Evolutionary conservation across 768 basidiomycete genomes (phyloP).

Genomic region (Tulasnella calospora): DNA sequence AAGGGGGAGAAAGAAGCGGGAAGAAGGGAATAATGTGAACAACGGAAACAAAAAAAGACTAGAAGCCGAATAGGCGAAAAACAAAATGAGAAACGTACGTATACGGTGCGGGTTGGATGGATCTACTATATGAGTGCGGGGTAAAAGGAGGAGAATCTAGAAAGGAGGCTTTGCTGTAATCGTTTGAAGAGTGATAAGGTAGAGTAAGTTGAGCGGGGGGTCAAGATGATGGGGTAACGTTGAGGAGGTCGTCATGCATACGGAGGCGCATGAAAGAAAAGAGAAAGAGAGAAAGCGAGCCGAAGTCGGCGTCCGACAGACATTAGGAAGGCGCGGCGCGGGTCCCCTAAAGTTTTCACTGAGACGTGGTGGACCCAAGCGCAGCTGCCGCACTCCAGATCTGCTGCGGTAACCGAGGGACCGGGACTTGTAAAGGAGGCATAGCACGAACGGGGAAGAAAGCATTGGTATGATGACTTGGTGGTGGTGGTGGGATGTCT

Average conservation of each 20-base stretch:
- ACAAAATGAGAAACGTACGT: neutral
- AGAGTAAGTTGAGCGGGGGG: neutral
- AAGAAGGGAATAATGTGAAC: constrained; percentile 7
- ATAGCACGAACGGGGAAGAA: constrained; percentile 11
- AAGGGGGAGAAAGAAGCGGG: neutral
- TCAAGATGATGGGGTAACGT: neutral
- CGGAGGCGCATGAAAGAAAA: neutral
- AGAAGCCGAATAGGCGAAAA: neutral
- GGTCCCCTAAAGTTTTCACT: neutral
- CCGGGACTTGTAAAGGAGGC: constrained; percentile 2
- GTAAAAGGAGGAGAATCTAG: neutral
- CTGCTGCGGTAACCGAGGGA: neutral
- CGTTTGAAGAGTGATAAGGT: neutral
- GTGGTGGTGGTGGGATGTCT: neutral
- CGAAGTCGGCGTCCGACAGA: neutral
- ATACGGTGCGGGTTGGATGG: neutral
- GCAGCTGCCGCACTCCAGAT: neutral
- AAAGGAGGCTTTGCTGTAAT: neutral
- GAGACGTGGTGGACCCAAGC: neutral
- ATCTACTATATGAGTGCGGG: neutral
- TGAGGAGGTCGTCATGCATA: neutral
- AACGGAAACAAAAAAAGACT: neutral
- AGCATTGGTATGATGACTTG: neutral
- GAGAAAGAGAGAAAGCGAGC: neutral
- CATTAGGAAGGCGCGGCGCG: neutral